A percentile compares a stretch with the other conserved stretches of the same genome.
Evolutionary conservation across 2,329 filamentous ascomycete genomes (phyloP).

Genomic region (Didymella arachidicola): DNA sequence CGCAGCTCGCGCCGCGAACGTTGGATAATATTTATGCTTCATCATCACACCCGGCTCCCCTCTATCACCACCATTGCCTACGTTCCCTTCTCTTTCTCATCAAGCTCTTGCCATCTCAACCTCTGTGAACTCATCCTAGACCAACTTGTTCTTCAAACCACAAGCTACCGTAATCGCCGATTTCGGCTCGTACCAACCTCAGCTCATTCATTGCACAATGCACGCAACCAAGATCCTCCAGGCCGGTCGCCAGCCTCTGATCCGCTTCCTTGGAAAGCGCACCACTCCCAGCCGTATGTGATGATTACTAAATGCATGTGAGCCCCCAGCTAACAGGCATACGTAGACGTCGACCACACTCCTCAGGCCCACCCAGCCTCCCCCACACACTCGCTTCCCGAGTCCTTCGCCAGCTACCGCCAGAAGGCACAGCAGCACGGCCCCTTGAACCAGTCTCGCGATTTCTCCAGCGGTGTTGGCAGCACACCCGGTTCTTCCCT

Average conservation of each 20-base stretch:
- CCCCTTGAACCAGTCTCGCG: constrained; percentile 61
- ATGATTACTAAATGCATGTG: not conserved
- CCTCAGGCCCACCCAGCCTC: constrained; percentile 77
- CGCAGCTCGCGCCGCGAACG: constrained; percentile 21
- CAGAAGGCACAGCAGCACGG: constrained; percentile 81
- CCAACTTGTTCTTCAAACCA: not conserved
- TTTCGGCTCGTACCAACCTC: constrained; percentile 15
- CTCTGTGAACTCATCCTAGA: not conserved
- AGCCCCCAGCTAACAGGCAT: constrained; percentile 21
- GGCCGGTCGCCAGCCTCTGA: constrained; percentile 60
- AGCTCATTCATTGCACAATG: constrained; percentile 46
- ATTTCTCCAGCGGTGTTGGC: constrained; percentile 58
- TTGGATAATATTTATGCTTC: constrained; percentile 38
- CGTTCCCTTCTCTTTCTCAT: constrained; percentile 19
- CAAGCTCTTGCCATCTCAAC: constrained; percentile 11
- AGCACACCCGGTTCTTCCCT: constrained; percentile 72
- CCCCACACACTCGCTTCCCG: constrained; percentile 69
- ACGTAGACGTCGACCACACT: constrained; percentile 74
- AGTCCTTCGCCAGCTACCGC: constrained; percentile 78
- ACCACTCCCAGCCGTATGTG: constrained; percentile 54
- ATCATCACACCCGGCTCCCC: constrained; percentile 27
- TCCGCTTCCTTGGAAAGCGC: constrained; percentile 61
- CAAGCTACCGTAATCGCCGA: constrained; percentile 10
- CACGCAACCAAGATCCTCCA: constrained; percentile 56
- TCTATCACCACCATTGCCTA: constrained; percentile 20